Base-by-base conservation (phyloP, 257 asterid species). In the Solanum infundibuliforme region DNA sequence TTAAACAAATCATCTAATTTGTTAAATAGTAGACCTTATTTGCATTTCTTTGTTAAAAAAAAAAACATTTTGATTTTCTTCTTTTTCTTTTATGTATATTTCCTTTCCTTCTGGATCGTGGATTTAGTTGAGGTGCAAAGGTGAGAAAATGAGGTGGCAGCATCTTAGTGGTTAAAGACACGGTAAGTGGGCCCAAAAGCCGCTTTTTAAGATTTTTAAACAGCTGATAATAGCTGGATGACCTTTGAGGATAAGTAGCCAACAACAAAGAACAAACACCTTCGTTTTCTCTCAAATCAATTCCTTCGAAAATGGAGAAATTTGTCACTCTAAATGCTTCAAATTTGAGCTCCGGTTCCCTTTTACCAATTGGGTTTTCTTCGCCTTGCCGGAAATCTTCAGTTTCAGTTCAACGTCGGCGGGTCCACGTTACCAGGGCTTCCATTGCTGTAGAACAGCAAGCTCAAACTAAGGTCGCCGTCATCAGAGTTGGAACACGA, bases 401-500 rank as follows among this genome's bases (percentile, higher is more conserved):
- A 5, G 83, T 73, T 39, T 88, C 86, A 36, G 16, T 86, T 83
- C 93, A 48, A 29, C 91, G 87, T 84, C 83, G 68, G 36, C 36
- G 69, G 2, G 69, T 88, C 4, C 86, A 90, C 72, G 89, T 89
- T 6, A 43, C 90, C 3, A 91, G 91, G 89, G 98, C 95, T 90
- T 88, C 93, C 87, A 91, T 95, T n/a, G 91, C 91, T 12, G 95
- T 94, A 7, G 96, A 95, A 85, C 95, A 94, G 90, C 85, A 91
- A 90, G 52, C 91, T 41, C 90, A 89, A 68, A 82, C 97, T 2
- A 94, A 91, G 91, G 88, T 96, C 52, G 98, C 98, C 34, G 94
- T 95, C 4, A 95, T 96, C 76, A 92, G 98, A 88, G 95, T 96
- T 85, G 99, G 99, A 27, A 95, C 99, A 23, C 86, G 99, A 87